A percentile compares a stretch with the other conserved stretches of the same genome.
Evolutionary conservation across 2,329 filamentous ascomycete species (phyloP).

Genomic region (Xylaria polymorpha): DNA sequence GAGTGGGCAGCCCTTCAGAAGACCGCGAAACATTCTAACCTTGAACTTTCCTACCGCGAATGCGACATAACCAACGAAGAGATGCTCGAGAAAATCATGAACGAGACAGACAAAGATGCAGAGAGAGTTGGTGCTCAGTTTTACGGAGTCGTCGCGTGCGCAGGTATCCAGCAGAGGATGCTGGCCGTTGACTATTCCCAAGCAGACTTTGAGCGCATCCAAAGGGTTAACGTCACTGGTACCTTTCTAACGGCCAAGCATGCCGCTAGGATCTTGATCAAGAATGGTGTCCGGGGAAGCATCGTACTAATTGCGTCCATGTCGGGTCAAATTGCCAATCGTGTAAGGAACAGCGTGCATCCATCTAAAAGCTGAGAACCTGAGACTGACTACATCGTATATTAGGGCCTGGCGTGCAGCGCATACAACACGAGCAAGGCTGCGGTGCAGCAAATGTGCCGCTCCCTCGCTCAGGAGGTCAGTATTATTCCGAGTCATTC

Average conservation of each 20-base stretch:
- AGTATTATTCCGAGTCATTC: background rate
- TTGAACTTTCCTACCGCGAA: background rate
- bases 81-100: background rate
- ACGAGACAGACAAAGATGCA: background rate
- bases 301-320: background rate
- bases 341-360: background rate
- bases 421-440: background rate
- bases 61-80: background rate
- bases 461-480: background rate
- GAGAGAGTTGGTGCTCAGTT: background rate
- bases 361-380: background rate
- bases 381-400: background rate
- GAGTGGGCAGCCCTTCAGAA: background rate
- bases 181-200: slow-evolving; percentile 10
- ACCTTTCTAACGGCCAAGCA: slow-evolving; percentile 24
- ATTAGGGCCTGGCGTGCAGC: background rate
- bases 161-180: background rate
- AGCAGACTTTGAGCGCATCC: slow-evolving; percentile 21
- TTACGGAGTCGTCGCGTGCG: background rate
- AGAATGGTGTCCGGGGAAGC: background rate
- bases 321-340: slow-evolving; percentile 1
- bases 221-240: slow-evolving; percentile 21
- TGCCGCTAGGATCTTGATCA: slow-evolving; percentile 10
- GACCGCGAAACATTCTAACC: background rate
- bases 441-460: background rate